These are phyloP conservation scores for Linnemannia elongata DNA, from an alignment of 192 early-diverging fungal genomes.

Conservation along the genomic window DNA sequence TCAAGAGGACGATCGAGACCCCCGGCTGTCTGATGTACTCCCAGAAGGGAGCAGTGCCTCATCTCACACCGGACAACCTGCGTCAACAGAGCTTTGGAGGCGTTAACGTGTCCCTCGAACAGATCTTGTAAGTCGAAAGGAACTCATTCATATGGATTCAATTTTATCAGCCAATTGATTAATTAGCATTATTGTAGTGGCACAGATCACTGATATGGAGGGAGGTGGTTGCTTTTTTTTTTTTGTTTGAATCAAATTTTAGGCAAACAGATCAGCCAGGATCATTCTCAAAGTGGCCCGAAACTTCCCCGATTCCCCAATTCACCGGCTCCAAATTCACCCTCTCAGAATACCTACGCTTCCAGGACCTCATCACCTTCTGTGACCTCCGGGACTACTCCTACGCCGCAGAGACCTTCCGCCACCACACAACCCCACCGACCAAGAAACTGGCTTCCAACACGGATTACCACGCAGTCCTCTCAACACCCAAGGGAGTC, in stretches of 20 bases:
- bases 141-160: neutral
- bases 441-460: constrained; percentile 30
- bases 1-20: constrained; percentile 55
- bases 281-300: constrained; percentile 36
- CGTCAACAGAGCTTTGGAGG: constrained; percentile 53
- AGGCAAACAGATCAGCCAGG: constrained; percentile 41
- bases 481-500: constrained; percentile 63
- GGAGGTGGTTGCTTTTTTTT: neutral
- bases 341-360: constrained; percentile 58
- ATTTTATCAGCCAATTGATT: neutral
- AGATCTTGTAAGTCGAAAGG: constrained; percentile 51
- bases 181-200: neutral
- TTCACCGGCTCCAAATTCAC: constrained; percentile 12
- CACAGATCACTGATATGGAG: neutral
- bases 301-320: neutral
- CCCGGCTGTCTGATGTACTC: constrained; percentile 69
- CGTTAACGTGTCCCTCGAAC: constrained; percentile 64
- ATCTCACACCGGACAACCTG: constrained; percentile 67
- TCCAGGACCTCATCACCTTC: constrained; percentile 58
- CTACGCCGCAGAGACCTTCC: constrained; percentile 1
- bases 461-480: constrained; percentile 64
- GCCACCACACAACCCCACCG: neutral
- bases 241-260: neutral
- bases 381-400: constrained; percentile 66
- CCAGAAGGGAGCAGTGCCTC: constrained; percentile 65